Conservation (phyloP, 306 rosid genomes). For the Spatholobus suberectus region DNA sequence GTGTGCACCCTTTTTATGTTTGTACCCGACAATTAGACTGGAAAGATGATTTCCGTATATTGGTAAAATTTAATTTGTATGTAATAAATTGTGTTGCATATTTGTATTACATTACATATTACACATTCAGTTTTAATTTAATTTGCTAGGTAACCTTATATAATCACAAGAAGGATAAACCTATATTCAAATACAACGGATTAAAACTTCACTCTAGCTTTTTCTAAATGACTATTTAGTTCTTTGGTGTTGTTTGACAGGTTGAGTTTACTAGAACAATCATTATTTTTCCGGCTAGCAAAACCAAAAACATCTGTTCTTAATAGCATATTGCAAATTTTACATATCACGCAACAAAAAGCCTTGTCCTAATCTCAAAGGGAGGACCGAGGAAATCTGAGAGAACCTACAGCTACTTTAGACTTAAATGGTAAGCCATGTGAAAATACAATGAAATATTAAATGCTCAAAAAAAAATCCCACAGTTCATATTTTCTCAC, state of each 20-base stretch:
- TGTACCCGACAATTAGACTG: slow-evolving; percentile 35
- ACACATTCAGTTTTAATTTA: background rate
- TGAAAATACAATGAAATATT: background rate
- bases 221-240: background rate
- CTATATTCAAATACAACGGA: background rate
- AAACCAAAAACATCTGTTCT: background rate
- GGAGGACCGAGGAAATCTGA: background rate
- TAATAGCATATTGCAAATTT: background rate
- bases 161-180: background rate
- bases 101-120: slow-evolving; percentile 22
- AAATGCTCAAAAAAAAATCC: background rate
- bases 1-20: background rate
- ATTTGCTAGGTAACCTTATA: background rate
- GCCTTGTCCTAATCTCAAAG: background rate
- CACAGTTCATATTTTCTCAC: background rate
- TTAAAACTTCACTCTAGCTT: background rate
- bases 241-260: background rate
- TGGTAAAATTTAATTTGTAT: slow-evolving; percentile 39
- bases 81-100: slow-evolving; percentile 38
- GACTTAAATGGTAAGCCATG: background rate
- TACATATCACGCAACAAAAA: background rate
- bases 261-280: background rate
- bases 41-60: slow-evolving; percentile 35
- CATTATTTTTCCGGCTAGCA: background rate
- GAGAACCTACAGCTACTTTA: background rate